phyloP scores from a whole-genome alignment of 2,329 filamentous ascomycete species.

The Aspergillus niger region DNA sequence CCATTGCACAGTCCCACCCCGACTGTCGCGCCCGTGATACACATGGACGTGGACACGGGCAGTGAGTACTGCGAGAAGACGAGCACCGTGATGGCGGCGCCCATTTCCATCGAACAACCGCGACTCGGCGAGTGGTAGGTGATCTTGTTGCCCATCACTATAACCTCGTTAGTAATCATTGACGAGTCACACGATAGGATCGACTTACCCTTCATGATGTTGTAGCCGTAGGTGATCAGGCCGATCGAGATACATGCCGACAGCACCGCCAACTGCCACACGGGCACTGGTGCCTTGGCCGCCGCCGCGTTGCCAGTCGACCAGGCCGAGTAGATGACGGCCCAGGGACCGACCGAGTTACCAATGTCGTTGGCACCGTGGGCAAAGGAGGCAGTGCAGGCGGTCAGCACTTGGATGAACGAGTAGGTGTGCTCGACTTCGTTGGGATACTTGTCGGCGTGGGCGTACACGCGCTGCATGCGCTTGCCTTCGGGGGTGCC shows the following conservation, averaged over 20 bases:
- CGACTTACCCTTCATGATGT: conserved; percentile 74
- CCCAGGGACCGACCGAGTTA: conserved; percentile 70
- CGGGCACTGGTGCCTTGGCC: conserved; percentile 66
- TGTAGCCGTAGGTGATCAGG: conserved; percentile 75
- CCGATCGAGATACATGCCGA: conserved; percentile 65
- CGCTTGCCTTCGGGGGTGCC: conserved; percentile 73
- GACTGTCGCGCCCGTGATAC: conserved; percentile 76
- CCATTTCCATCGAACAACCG: conserved; percentile 75
- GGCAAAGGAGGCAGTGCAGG: conserved; percentile 54
- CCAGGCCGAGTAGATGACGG: conserved; percentile 70
- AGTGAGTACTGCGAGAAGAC: conserved; percentile 75
- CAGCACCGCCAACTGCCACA: conserved; percentile 76
- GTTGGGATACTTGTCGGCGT: conserved; percentile 67
- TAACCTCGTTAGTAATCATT: conserved; percentile 22
- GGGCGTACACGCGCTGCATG: conserved; percentile 68
- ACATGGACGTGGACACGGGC: conserved; percentile 76
- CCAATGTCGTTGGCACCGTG: conserved; percentile 77
- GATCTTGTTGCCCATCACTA: conserved; percentile 79
- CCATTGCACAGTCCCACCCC: conserved; percentile 79
- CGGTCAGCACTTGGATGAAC: conserved; percentile 57
- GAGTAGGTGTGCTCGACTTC: conserved; percentile 66
- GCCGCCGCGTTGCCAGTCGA: conserved; percentile 61
- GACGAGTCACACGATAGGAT: neutral
- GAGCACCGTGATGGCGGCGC: conserved; percentile 73
- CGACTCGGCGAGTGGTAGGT: conserved; percentile 66